Evolutionary conservation across 2,329 filamentous ascomycete species (phyloP).

Genomic region (Neonectria punicea): DNA sequence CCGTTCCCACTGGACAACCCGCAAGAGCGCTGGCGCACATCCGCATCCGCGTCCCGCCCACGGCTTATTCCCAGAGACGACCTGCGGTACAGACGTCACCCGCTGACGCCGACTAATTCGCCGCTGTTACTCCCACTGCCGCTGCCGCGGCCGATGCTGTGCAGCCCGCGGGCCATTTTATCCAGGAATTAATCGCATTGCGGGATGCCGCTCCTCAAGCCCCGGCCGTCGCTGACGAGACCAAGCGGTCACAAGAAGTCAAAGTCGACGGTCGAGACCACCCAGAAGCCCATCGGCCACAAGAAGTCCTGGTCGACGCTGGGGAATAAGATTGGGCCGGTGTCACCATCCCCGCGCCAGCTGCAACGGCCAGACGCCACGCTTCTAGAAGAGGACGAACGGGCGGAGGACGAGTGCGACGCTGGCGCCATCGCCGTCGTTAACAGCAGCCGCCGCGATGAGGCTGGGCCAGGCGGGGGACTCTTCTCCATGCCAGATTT

Average conservation of each 20-base stretch:
- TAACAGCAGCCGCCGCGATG: constrained; percentile 3
- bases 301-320: constrained; percentile 26
- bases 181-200: not conserved
- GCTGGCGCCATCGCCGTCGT: constrained; percentile 1
- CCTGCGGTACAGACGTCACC: not conserved
- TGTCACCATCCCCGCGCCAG: constrained; percentile 6
- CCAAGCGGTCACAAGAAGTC: constrained; percentile 27
- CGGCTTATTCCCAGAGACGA: not conserved
- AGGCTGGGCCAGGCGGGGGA: constrained; percentile 17
- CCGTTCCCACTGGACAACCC: constrained; percentile 18
- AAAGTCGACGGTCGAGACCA: constrained; percentile 15
- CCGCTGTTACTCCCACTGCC: not conserved
- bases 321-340: constrained; percentile 30
- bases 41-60: constrained; percentile 15
- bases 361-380: constrained; percentile 31
- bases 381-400: constrained; percentile 23
- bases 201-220: constrained; percentile 39
- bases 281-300: constrained; percentile 11
- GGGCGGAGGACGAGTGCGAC: constrained; percentile 7
- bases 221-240: constrained; percentile 32
- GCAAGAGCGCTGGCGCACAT: constrained; percentile 6
- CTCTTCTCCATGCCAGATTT: constrained; percentile 36
- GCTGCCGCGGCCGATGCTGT: constrained; percentile 13
- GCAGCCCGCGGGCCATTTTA: constrained; percentile 2
- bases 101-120: constrained; percentile 2